phyloP scores from a whole-genome alignment of 2,329 filamentous ascomycete species.

The Xylariaceae sp. region DNA sequence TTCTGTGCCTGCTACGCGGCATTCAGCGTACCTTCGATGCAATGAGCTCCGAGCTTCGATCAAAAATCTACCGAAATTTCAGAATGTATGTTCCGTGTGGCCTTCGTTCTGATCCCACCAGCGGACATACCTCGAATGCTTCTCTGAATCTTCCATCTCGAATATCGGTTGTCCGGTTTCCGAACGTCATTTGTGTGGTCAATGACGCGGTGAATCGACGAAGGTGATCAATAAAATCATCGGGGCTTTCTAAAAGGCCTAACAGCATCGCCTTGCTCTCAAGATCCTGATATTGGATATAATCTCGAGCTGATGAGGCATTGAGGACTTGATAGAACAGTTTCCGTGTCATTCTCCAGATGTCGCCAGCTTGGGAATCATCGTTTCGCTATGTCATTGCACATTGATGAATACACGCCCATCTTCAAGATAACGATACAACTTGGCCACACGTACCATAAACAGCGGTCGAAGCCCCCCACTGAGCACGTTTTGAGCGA shows the following conservation, averaged over 20 bases:
- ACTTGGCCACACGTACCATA: slow-evolving; percentile 12
- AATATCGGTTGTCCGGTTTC: slow-evolving; percentile 32
- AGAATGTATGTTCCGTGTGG: too few relatives aligned
- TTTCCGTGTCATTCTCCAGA: slow-evolving; percentile 34
- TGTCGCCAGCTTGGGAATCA: background rate
- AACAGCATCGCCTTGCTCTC: slow-evolving; percentile 51
- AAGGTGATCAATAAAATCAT: slow-evolving; percentile 41
- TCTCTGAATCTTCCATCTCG: slow-evolving; percentile 39
- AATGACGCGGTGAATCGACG: slow-evolving; percentile 45
- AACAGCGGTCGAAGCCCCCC: slow-evolving; percentile 15
- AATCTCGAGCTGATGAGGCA: slow-evolving; percentile 40
- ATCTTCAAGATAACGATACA: background rate
- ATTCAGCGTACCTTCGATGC: background rate
- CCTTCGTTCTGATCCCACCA: too few relatives aligned
- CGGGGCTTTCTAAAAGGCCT: slow-evolving; percentile 42
- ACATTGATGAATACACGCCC: background rate
- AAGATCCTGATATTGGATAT: slow-evolving; percentile 51
- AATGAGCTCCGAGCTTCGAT: background rate
- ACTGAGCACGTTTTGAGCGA: slow-evolving; percentile 31
- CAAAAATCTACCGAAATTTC: slow-evolving; percentile 33
- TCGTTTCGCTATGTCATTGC: background rate
- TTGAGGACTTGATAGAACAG: slow-evolving; percentile 44
- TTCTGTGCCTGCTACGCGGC: background rate
- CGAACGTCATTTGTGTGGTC: slow-evolving; percentile 47
- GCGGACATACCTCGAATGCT: slow-evolving; percentile 1